A percentile compares a stretch with the other conserved stretches of the same genome.
phyloP scores from a whole-genome alignment of 805 yeast species.

The Starmerella floricola region DNA sequence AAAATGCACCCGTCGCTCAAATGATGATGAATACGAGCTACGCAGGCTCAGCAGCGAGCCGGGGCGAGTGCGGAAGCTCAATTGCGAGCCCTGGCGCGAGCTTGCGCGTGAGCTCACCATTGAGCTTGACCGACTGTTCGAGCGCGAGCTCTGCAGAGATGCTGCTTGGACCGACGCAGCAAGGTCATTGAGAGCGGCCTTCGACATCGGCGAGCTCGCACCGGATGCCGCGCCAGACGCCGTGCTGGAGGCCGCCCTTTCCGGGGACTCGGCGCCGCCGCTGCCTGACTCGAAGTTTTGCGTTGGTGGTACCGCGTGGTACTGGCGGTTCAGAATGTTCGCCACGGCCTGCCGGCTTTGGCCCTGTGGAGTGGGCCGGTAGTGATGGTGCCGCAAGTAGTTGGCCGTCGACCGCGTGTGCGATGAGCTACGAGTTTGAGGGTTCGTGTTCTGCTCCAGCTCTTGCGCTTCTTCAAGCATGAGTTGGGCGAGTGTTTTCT shows the following conservation, averaged over 20 bases:
- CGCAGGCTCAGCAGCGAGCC: conserved; percentile 12
- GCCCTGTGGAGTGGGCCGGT: conserved; percentile 28
- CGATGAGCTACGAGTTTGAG: background rate
- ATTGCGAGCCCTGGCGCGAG: conserved; percentile 9
- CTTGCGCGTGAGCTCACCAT: conserved; percentile 2
- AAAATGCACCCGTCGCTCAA: conserved; percentile 71
- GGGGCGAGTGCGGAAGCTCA: conserved; percentile 8
- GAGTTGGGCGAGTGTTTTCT: conserved; percentile 71
- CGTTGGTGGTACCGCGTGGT: conserved; percentile 6
- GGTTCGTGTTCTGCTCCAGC: conserved; percentile 6
- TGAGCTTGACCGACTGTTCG: background rate
- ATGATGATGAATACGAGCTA: conserved; percentile 10
- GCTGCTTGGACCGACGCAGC: no score
- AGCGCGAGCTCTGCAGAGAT: no score
- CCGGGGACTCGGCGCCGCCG: no score
- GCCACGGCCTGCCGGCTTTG: conserved; percentile 26
- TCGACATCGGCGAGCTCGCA: no score
- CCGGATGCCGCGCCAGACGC: no score
- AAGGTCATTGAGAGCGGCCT: no score
- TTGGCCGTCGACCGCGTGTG: conserved; percentile 16
- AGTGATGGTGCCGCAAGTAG: conserved; percentile 32
- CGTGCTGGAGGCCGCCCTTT: no score
- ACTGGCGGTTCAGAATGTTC: conserved; percentile 27
- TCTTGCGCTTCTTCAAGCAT: conserved; percentile 38
- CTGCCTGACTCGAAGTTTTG: no score